phyloP scores from a whole-genome alignment of 208 protist genomes.

The Wallacemonas sp. region DNA sequence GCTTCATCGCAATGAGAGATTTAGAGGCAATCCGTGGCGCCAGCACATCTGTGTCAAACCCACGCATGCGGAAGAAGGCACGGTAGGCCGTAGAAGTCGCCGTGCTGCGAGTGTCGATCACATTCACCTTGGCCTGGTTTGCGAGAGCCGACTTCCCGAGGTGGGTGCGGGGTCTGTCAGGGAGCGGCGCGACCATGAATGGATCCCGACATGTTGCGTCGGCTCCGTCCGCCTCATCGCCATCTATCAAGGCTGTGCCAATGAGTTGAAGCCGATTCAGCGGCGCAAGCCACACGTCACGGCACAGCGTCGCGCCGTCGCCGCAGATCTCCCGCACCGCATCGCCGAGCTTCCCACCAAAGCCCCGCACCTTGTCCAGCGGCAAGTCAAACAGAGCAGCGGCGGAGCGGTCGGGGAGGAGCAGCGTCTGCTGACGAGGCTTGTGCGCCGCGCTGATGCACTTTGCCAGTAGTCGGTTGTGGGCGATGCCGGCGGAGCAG shows the following conservation, averaged over 20 bases:
- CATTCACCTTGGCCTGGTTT: neutral
- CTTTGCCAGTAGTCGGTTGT: slow-evolving; percentile 86
- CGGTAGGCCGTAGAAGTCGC: neutral
- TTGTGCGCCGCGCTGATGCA: slow-evolving; percentile 79
- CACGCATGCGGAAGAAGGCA: slow-evolving; percentile 49
- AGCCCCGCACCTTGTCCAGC: slow-evolving; percentile 62
- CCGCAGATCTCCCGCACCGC: slow-evolving; percentile 41
- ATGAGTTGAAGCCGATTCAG: slow-evolving; percentile 15
- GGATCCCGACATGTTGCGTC: neutral
- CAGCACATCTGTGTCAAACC: slow-evolving; percentile 26
- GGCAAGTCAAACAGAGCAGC: slow-evolving; percentile 55
- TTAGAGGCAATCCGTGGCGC: slow-evolving; percentile 20
- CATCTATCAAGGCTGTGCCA: neutral
- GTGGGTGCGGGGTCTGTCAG: neutral
- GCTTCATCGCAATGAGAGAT: slow-evolving; percentile 66
- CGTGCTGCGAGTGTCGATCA: neutral
- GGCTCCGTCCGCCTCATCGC: neutral
- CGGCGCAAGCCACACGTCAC: slow-evolving; percentile 59
- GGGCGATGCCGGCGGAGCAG: slow-evolving; percentile 83
- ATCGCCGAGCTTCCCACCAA: slow-evolving; percentile 81
- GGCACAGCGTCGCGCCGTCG: slow-evolving; percentile 31
- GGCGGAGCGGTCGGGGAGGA: slow-evolving; percentile 59
- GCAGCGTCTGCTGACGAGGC: slow-evolving; percentile 82
- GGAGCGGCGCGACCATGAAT: neutral
- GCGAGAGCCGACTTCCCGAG: neutral